Percentiles rank a stretch among this genome's conserved stretches.
These are phyloP conservation scores for Coniochaeta hoffmannii DNA, from an alignment of 2,329 filamentous ascomycete genomes.

Conservation along the genomic window DNA sequence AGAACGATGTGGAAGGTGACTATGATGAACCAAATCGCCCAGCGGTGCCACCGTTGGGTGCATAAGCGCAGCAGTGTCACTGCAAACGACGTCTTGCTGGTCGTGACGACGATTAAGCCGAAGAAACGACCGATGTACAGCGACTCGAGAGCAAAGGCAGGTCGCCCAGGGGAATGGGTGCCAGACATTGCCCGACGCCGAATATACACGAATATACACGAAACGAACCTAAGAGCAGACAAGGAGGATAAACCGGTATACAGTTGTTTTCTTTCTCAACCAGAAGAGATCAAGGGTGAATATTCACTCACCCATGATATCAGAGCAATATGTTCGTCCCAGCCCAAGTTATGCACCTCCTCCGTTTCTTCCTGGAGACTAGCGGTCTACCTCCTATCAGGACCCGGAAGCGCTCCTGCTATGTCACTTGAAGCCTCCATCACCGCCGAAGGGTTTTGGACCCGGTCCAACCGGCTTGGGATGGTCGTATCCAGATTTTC, in stretches of 20 bases:
- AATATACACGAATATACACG: constrained; percentile 3
- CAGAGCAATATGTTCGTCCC: neutral
- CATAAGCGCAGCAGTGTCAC: constrained; percentile 5
- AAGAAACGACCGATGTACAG: constrained; percentile 2
- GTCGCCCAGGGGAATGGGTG: neutral
- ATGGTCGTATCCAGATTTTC: neutral
- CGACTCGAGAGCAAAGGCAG: neutral
- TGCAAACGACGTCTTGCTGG: constrained; percentile 4
- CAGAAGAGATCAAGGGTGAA: neutral
- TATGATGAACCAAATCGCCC: constrained; percentile 5
- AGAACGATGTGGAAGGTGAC: constrained; percentile 3
- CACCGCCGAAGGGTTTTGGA: neutral
- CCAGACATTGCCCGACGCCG: constrained; percentile 10
- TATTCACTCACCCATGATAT: neutral
- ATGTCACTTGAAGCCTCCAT: too few relatives aligned
- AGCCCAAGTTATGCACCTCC: neutral
- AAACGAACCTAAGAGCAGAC: constrained; percentile 9
- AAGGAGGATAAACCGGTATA: neutral
- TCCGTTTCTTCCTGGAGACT: too few relatives aligned
- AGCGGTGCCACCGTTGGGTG: constrained; percentile 1
- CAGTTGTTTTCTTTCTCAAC: neutral
- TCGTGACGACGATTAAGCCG: constrained; percentile 1
- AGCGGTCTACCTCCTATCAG: too few relatives aligned
- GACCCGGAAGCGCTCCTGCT: too few relatives aligned
- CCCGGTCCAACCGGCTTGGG: neutral